Conservation (phyloP, 345 rosid genomes). For the Gossypium raimondii region DNA sequence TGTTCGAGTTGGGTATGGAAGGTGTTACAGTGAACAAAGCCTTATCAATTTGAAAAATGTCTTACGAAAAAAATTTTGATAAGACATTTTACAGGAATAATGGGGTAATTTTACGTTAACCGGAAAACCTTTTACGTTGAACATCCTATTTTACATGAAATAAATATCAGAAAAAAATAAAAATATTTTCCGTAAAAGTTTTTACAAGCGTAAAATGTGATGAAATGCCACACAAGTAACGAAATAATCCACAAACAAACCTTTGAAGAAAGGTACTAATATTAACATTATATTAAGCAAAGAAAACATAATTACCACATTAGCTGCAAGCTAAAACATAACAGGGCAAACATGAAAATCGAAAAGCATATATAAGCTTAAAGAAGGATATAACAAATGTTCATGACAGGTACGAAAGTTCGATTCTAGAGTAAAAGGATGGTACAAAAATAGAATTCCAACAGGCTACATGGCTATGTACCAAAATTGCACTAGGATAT, state of each 20-base stretch:
- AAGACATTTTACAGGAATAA: too few relatives aligned
- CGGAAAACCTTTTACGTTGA: too few relatives aligned
- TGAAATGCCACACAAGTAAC: background rate
- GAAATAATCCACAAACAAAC: background rate
- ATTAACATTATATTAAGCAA: background rate
- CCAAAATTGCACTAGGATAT: constrained; percentile 9
- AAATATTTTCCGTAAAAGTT: too few relatives aligned
- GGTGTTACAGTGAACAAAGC: too few relatives aligned
- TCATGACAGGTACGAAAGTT: background rate
- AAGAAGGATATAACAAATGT: background rate
- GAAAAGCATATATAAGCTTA: background rate
- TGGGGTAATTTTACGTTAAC: too few relatives aligned
- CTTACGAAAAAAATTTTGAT: too few relatives aligned
- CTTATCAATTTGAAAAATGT: too few relatives aligned
- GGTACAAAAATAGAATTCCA: background rate
- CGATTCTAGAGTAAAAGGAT: background rate
- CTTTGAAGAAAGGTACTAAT: background rate
- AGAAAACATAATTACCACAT: background rate
- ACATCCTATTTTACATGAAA: background rate
- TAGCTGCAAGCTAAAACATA: background rate
- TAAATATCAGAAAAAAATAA: background rate
- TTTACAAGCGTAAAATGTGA: background rate
- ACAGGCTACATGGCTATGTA: background rate
- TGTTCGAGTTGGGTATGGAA: too few relatives aligned
- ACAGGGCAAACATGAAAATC: background rate